A percentile compares a stretch with the other conserved stretches of the same genome.
These are phyloP conservation scores for Bipolaris zeicola DNA, from an alignment of 2,329 filamentous ascomycete genomes.

Conservation along the genomic window DNA sequence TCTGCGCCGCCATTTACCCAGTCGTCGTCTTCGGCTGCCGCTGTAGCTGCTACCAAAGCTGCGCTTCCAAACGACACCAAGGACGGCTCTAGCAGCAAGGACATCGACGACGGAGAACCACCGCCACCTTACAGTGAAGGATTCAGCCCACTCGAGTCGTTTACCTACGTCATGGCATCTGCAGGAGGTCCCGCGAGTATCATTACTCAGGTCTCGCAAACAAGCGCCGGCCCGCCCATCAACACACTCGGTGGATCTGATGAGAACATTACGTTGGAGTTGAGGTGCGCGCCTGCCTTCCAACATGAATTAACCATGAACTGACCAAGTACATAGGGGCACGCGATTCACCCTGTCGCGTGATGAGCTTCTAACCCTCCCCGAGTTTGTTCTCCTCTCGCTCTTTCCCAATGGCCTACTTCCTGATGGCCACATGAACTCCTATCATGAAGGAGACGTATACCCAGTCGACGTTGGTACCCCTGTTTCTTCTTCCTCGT, in stretches of 20 bases:
- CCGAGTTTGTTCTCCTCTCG: constrained; percentile 96
- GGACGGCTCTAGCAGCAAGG: constrained; percentile 72
- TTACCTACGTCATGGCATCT: constrained; percentile 96
- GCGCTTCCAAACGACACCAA: constrained; percentile 84
- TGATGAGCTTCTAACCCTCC: constrained; percentile 92
- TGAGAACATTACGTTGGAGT: constrained; percentile 92
- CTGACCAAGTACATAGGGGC: constrained; percentile 64
- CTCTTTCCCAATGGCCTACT: constrained; percentile 98
- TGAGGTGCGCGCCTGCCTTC: constrained; percentile 68
- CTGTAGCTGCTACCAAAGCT: constrained; percentile 77
- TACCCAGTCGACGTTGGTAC: constrained; percentile 94
- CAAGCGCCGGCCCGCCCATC: constrained; percentile 74
- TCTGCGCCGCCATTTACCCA: constrained; percentile 58
- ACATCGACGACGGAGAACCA: constrained; percentile 80
- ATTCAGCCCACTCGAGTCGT: constrained; percentile 86
- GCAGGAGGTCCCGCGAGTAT: constrained; percentile 97
- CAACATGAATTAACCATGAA: background rate
- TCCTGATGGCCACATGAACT: constrained; percentile 93
- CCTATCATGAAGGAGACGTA: constrained; percentile 88
- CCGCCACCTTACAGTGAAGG: constrained; percentile 97
- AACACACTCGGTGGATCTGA: constrained; percentile 88
- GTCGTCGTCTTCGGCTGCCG: constrained; percentile 53
- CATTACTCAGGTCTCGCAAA: constrained; percentile 96
- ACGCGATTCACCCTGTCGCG: constrained; percentile 91
- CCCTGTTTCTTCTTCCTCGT: constrained; percentile 39